A percentile compares a stretch with the other conserved stretches of the same genome.
These are phyloP conservation scores for Boletus patriciae DNA, from an alignment of 768 basidiomycete genomes.

Conservation along the genomic window DNA sequence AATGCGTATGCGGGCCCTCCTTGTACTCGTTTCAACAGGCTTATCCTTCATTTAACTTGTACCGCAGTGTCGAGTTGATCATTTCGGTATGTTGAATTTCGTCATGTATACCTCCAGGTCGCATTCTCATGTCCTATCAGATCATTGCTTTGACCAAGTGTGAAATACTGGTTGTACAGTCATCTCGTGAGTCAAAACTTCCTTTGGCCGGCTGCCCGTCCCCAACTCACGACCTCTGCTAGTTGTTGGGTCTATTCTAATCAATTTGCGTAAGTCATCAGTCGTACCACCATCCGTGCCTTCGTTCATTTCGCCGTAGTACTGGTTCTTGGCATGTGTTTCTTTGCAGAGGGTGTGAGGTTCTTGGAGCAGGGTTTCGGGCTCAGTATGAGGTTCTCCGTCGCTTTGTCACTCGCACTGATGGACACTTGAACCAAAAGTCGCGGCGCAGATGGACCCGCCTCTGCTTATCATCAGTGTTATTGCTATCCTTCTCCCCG, in stretches of 20 bases:
- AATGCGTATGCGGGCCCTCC: slow-evolving; percentile 25
- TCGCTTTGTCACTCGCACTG: too few relatives aligned
- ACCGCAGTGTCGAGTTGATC: slow-evolving; percentile 52
- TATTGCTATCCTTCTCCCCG: too few relatives aligned
- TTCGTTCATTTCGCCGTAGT: slow-evolving; percentile 42
- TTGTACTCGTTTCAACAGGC: background rate
- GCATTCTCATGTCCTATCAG: slow-evolving; percentile 34
- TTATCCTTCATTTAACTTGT: background rate
- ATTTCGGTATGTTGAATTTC: slow-evolving; percentile 50
- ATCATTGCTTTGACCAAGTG: slow-evolving; percentile 79
- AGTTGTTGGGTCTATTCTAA: slow-evolving; percentile 86
- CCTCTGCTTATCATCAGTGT: too few relatives aligned
- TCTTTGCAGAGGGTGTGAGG: slow-evolving; percentile 48
- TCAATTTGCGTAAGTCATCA: slow-evolving; percentile 56
- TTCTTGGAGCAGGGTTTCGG: slow-evolving; percentile 74
- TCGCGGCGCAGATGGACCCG: too few relatives aligned
- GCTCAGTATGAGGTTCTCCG: too few relatives aligned
- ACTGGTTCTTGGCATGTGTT: slow-evolving; percentile 60
- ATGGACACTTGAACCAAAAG: too few relatives aligned
- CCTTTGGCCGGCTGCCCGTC: background rate
- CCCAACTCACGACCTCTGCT: background rate
- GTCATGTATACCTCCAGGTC: background rate
- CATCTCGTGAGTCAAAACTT: slow-evolving; percentile 52
- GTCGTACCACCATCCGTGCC: background rate
- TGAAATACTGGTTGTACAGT: slow-evolving; percentile 75